These are phyloP conservation scores for Aspergillus fumigatiaffinis DNA, from an alignment of 2,329 filamentous ascomycete genomes.

Conservation along the genomic window DNA sequence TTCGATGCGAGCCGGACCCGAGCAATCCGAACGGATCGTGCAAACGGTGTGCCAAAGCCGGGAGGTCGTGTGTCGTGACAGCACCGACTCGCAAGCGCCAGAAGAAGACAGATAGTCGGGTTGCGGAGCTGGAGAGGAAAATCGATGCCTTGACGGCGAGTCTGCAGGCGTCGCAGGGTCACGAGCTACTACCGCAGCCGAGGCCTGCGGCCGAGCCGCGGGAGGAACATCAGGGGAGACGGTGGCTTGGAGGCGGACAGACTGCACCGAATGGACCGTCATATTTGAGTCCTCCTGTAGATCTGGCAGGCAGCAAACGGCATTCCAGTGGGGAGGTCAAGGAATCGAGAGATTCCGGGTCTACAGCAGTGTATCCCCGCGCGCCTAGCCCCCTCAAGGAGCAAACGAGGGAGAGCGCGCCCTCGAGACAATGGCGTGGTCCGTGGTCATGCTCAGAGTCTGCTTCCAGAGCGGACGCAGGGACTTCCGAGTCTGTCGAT, in stretches of 20 bases:
- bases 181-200: constrained; percentile 16
- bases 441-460: constrained; percentile 14
- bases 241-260: constrained; percentile 23
- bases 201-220: constrained; percentile 26
- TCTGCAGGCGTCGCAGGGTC: constrained; percentile 55
- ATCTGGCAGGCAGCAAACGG: constrained; percentile 28
- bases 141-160: constrained; percentile 84
- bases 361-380: neutral
- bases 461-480: constrained; percentile 11
- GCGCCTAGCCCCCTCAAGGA: constrained; percentile 19
- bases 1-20: constrained; percentile 76
- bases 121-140: constrained; percentile 88
- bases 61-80: constrained; percentile 73
- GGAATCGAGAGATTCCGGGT: constrained; percentile 5
- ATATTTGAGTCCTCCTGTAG: constrained; percentile 1
- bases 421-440: constrained; percentile 20
- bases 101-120: constrained; percentile 86
- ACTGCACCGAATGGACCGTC: constrained; percentile 3
- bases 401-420: constrained; percentile 12
- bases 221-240: constrained; percentile 36
- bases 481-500: constrained; percentile 37
- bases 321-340: constrained; percentile 28
- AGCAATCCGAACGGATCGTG: constrained; percentile 61
- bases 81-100: constrained; percentile 72
- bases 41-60: constrained; percentile 74